Conservation (phyloP, 2,329 filamentous ascomycete genomes). For the Sarocladiaceae sp. region DNA sequence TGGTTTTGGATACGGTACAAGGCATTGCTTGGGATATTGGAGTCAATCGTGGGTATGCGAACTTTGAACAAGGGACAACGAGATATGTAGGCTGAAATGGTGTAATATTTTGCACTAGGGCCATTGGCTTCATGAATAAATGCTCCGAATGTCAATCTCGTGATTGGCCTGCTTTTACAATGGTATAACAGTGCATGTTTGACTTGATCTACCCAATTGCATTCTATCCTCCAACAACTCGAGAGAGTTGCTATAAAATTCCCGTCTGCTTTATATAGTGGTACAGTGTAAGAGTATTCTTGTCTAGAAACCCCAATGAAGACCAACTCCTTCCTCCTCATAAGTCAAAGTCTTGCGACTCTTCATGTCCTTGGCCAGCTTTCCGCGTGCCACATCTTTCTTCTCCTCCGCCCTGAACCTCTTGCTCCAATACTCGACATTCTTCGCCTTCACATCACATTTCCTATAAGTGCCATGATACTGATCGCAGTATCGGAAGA, state of each 20-base stretch:
- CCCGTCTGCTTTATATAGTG: no score
- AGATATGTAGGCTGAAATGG: neutral
- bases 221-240: no score
- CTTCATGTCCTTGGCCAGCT: neutral
- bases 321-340: neutral
- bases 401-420: neutral
- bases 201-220: no score
- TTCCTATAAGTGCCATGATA: neutral
- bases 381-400: neutral
- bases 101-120: no score
- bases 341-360: neutral
- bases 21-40: neutral
- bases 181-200: no score
- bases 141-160: no score
- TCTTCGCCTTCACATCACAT: neutral
- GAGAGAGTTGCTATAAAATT: no score
- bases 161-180: no score
- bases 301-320: neutral
- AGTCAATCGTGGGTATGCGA: neutral
- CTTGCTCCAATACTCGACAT: neutral
- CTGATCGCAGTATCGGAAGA: neutral
- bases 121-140: no score
- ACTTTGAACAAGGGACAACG: no score
- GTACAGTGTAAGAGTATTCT: no score
- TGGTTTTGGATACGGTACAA: neutral